Conservation (phyloP, 1,284 basidiomycete genomes). For the Papiliotrema laurentii region DNA sequence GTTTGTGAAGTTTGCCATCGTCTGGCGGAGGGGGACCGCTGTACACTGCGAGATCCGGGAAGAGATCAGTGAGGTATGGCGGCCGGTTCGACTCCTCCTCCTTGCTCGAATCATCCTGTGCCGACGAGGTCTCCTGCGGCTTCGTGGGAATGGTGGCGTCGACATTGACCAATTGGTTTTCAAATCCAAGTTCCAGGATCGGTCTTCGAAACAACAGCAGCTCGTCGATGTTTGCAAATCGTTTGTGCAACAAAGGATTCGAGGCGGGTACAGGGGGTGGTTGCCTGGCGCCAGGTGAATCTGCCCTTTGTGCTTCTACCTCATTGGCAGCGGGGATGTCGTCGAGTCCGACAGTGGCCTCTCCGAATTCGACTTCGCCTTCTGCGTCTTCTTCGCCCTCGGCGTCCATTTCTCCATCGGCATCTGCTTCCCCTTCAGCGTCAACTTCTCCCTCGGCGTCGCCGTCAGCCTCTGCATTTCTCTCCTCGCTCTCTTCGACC, state of each 20-base stretch:
- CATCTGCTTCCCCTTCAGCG: conserved; percentile 3
- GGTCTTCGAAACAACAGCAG: conserved; percentile 28
- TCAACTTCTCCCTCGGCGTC: conserved; percentile 1
- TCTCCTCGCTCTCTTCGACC: conserved; percentile 9
- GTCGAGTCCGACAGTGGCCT: conserved; percentile 30
- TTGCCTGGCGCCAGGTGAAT: conserved; percentile 19
- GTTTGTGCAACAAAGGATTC: conserved; percentile 34
- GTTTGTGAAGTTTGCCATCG: conserved; percentile 47
- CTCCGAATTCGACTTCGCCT: conserved; percentile 18
- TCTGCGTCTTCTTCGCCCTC: conserved; percentile 30
- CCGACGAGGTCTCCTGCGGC: no score
- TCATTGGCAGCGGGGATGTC: conserved; percentile 6
- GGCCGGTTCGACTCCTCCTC: conserved; percentile 9
- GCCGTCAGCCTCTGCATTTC: conserved; percentile 22
- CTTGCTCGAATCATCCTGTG: neutral
- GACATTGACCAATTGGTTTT: conserved; percentile 32
- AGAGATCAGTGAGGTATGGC: conserved; percentile 46
- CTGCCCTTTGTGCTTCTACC: conserved; percentile 46
- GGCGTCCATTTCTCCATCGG: conserved; percentile 26
- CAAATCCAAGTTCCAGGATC: conserved; percentile 29
- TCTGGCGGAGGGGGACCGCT: conserved; percentile 37
- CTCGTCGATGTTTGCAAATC: conserved; percentile 32
- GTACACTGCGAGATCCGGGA: conserved; percentile 54
- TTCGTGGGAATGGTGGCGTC: conserved; percentile 21
- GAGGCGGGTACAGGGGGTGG: conserved; percentile 28